phyloP scores from a whole-genome alignment of 345 rosid species.

The Abelmoschus esculentus region DNA sequence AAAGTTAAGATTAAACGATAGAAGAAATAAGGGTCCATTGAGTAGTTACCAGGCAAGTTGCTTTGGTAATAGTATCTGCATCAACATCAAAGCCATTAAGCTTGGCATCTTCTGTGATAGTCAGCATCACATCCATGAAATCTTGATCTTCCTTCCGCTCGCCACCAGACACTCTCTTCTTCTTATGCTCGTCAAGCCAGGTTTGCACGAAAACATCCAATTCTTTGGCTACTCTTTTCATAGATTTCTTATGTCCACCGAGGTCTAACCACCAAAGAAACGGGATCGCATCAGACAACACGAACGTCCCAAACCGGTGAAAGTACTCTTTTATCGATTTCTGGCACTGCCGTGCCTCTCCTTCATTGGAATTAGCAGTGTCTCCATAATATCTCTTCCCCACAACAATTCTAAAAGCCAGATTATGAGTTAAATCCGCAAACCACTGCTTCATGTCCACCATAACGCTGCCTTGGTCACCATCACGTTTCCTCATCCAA shows the following conservation, averaged over 20 bases:
- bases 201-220: constrained; percentile 20
- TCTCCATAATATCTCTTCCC: constrained; percentile 23
- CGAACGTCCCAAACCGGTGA: constrained; percentile 19
- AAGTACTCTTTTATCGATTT: constrained; percentile 19
- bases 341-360: constrained; percentile 1
- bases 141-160: constrained; percentile 16
- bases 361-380: constrained; percentile 8
- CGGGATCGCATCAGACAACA: constrained; percentile 32
- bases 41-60: constrained; percentile 26
- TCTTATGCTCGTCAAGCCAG: constrained; percentile 41
- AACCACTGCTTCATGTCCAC: constrained; percentile 36
- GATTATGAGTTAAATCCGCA: constrained; percentile 22
- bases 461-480: not conserved
- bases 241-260: constrained; percentile 17
- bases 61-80: constrained; percentile 24
- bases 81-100: constrained; percentile 16
- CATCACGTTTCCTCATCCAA: constrained; percentile 2
- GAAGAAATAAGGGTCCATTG: too few species aligned
- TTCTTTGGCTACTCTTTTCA: constrained; percentile 33
- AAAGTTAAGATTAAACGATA: too few species aligned
- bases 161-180: constrained; percentile 10
- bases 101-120: constrained; percentile 14
- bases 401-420: constrained; percentile 23
- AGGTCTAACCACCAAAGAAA: constrained; percentile 36
- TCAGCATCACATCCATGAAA: constrained; percentile 36